These are phyloP conservation scores for Phytophthora agathidicida DNA, from an alignment of 352 stramenopile species.

Conservation along the genomic window DNA sequence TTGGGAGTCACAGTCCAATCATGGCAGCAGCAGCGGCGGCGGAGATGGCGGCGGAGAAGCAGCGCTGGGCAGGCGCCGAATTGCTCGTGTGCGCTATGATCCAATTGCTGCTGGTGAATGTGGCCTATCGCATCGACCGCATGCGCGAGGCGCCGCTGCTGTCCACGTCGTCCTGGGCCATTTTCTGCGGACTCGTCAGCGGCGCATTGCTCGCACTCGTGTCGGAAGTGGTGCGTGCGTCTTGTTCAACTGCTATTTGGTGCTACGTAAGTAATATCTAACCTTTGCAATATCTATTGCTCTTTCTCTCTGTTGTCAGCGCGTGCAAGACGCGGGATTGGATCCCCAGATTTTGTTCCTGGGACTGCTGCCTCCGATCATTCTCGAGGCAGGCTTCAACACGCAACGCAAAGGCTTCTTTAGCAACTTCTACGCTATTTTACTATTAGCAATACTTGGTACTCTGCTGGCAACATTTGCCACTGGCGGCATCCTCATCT, in stretches of 20 bases:
- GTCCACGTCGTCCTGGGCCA: conserved; percentile 71
- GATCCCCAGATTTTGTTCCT: conserved; percentile 74
- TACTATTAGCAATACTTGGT: conserved; percentile 50
- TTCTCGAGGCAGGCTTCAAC: conserved; percentile 70
- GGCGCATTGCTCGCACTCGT: conserved; percentile 46
- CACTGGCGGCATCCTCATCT: conserved; percentile 54
- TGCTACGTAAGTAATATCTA: neutral
- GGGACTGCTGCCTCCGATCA: conserved; percentile 64
- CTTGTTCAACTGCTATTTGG: neutral
- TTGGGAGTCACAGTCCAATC: too few relatives aligned
- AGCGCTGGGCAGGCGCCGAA: conserved; percentile 63
- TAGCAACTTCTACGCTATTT: conserved; percentile 52
- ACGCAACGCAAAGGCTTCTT: conserved; percentile 71
- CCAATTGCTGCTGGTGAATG: conserved; percentile 65
- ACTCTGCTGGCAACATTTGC: conserved; percentile 58
- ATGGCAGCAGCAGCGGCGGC: conserved; percentile 7
- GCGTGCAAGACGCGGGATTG: conserved; percentile 46
- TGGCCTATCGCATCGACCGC: conserved; percentile 69
- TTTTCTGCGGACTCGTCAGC: conserved; percentile 60
- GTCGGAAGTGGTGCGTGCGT: conserved; percentile 39
- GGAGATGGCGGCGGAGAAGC: conserved; percentile 31
- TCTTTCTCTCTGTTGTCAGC: conserved; percentile 18
- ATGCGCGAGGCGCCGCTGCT: conserved; percentile 48
- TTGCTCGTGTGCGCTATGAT: conserved; percentile 69
- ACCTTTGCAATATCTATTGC: neutral